Percentiles rank a stretch among this genome's conserved stretches.
Evolutionary conservation across 331 rosid genomes (phyloP).

Genomic region (Pyracantha coccinea): DNA sequence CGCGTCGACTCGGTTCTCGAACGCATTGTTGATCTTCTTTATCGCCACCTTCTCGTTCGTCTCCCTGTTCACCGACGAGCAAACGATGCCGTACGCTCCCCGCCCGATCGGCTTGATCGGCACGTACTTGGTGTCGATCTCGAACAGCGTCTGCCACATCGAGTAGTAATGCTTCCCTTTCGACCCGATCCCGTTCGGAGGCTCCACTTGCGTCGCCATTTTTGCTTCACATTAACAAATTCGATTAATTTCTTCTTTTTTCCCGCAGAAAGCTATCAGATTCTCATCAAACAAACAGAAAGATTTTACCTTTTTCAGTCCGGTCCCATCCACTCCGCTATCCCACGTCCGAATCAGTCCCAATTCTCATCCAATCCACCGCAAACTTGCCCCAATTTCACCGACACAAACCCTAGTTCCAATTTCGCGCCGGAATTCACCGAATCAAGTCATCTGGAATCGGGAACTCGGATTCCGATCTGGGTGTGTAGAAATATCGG

Average conservation of each 20-base stretch:
- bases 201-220: constrained; percentile 80
- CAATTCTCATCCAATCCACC: not conserved
- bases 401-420: not conserved
- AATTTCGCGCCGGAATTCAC: constrained; percentile 17
- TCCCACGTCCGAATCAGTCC: not conserved
- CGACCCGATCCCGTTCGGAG: constrained; percentile 57
- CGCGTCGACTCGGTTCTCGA: constrained; percentile 72
- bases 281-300: not conserved
- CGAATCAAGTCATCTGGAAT: not conserved
- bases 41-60: constrained; percentile 72
- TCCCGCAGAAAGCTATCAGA: not conserved
- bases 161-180: constrained; percentile 67
- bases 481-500: not conserved
- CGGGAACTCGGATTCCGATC: constrained; percentile 6
- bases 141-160: constrained; percentile 78
- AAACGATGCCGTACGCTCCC: constrained; percentile 74
- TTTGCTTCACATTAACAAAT: constrained; percentile 10
- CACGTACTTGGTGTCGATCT: constrained; percentile 64
- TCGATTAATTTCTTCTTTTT: not conserved
- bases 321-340: too few species aligned
- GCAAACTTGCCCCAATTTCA: not conserved
- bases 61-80: constrained; percentile 64
- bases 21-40: constrained; percentile 66
- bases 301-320: not conserved
- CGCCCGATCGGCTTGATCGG: constrained; percentile 85